These are phyloP conservation scores for Aegilops longissima DNA, from an alignment of 176 grass and related monocot species.

Conservation along the genomic window DNA sequence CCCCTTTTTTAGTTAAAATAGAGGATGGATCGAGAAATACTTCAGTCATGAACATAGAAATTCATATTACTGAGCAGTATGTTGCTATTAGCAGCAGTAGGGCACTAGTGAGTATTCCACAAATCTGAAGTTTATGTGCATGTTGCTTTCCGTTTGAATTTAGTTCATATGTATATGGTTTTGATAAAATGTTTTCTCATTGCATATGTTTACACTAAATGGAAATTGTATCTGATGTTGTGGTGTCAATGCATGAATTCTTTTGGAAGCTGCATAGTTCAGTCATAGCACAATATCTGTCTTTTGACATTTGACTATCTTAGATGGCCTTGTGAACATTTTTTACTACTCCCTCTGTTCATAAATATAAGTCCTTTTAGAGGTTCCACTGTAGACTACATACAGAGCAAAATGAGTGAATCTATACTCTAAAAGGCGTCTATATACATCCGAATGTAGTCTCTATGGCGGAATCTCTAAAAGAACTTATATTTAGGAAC, in stretches of 20 bases:
- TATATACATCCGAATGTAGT: too few relatives aligned
- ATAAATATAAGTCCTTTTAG: too few relatives aligned
- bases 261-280: not conserved
- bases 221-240: conserved; percentile 1
- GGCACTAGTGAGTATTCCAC: not conserved
- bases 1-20: not conserved
- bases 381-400: too few relatives aligned
- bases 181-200: conserved; percentile 9
- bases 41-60: not conserved
- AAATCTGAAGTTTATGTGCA: not conserved
- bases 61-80: not conserved
- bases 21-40: not conserved
- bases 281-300: not conserved
- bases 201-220: not conserved
- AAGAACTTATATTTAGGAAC: too few relatives aligned
- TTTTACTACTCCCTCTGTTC: too few relatives aligned
- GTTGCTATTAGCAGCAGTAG: not conserved
- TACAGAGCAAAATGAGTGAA: too few relatives aligned
- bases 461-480: too few relatives aligned
- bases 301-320: not conserved
- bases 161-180: not conserved
- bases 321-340: not conserved
- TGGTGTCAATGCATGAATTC: not conserved
- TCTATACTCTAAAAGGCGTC: too few relatives aligned
- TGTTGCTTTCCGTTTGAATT: conserved; percentile 18